Evolutionary conservation across 2,329 filamentous ascomycete species (phyloP).

Genomic region (Sporothrix sp.): DNA sequence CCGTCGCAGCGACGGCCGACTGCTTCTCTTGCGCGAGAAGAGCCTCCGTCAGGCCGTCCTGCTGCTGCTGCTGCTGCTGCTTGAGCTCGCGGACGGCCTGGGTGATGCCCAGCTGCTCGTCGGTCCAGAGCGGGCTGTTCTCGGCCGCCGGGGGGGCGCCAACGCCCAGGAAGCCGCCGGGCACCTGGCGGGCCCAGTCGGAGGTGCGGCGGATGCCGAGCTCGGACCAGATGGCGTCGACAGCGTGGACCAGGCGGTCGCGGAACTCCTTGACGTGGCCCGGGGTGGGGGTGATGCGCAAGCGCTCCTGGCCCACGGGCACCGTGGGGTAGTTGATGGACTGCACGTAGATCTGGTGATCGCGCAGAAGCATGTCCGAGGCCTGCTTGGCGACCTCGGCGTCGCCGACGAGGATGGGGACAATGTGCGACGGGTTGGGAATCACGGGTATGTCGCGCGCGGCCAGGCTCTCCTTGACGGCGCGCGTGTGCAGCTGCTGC

Average conservation of each 20-base stretch:
- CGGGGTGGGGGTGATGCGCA: slow-evolving; percentile 91
- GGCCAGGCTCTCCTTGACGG: slow-evolving; percentile 76
- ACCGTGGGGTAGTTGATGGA: slow-evolving; percentile 99
- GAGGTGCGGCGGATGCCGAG: slow-evolving; percentile 86
- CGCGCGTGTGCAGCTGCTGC: slow-evolving; percentile 92
- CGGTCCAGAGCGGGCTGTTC: slow-evolving; percentile 76
- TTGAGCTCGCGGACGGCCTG: slow-evolving; percentile 52
- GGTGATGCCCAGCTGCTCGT: slow-evolving; percentile 72
- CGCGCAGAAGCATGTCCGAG: slow-evolving; percentile 80
- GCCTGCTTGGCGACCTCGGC: slow-evolving; percentile 87
- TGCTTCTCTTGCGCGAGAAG: slow-evolving; percentile 45
- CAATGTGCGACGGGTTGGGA: slow-evolving; percentile 92
- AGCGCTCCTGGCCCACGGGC: slow-evolving; percentile 91
- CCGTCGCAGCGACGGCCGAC: slow-evolving; percentile 1
- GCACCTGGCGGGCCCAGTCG: slow-evolving; percentile 68
- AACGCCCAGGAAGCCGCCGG: slow-evolving; percentile 87
- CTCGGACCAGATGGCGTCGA: slow-evolving; percentile 81
- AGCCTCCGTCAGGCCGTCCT: slow-evolving; percentile 42
- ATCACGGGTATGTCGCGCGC: slow-evolving; percentile 88
- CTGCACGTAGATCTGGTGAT: slow-evolving; percentile 94
- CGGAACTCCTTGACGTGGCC: slow-evolving; percentile 80
- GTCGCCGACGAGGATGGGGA: slow-evolving; percentile 88
- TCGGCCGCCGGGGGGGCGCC: slow-evolving; percentile 57
- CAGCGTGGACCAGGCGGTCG: slow-evolving; percentile 71
- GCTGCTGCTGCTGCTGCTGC: slow-evolving; percentile 32